Base-by-base conservation (phyloP, 2,329 filamentous ascomycete species). In the Bimuria novae-zelandiae region DNA sequence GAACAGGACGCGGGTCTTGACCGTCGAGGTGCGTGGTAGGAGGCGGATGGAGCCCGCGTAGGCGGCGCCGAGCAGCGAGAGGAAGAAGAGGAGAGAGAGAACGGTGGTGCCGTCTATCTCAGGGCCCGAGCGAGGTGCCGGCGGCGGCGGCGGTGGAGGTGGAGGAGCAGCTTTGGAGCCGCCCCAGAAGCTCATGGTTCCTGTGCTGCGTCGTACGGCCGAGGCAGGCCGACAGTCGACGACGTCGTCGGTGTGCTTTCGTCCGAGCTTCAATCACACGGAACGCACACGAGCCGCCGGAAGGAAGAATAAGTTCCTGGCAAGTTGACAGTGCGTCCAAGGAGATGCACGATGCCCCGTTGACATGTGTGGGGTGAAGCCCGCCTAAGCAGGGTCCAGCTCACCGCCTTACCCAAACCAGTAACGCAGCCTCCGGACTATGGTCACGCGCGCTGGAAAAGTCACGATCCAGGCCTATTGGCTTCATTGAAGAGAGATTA, bases 1-100 rank as follows among this genome's bases (percentile, higher is more conserved):
- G 81, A 96, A 96, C 60, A 97, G 86, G 70, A 89, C 78, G 56
- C 92, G 90, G 51, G 82, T 80, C 46, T 85, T 83, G 32, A 77
- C 70, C 1, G 82, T 75, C 10, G 85, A 79, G 1, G 78, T 67
- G 16, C 76, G 69, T 3, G 87, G 83, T 22, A 89, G 79, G 8
- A 82, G 69, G 36, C 67, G 64, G 16, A 75, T 64, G 36, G 81
- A 82, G 47, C 78, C 72, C 25, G 75, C 23, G 67, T 82, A 83
- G 42, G 84, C 82, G 48, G 77, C 70, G 21, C 76, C 76, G 63
- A 86, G 80, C 41, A 86, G 77, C 2, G 76, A 76, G 42, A 85
- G 75, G 21, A 81, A 79, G 37, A 80, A 77, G 39, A 79, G 72
- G 54, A 86, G 77, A 51, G 82, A 85, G 55, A 82, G 71, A 36